Conservation (phyloP, 441 rosid species). For the Sinapis alba region DNA sequence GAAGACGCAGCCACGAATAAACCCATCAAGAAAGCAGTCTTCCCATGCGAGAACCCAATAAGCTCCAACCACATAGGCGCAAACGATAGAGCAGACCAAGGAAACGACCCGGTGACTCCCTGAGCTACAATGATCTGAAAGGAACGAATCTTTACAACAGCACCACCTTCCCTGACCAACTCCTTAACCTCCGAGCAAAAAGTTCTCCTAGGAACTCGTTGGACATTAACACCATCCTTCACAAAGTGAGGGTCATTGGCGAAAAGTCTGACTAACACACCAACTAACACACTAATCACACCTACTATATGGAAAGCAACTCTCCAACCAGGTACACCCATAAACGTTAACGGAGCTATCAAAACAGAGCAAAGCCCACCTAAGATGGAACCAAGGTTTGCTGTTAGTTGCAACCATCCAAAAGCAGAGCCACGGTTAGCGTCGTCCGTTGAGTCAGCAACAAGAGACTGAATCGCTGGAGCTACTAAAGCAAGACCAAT, state of each 20-base stretch:
- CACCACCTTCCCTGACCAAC: constrained; percentile 56
- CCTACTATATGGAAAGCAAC: constrained; percentile 81
- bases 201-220: constrained; percentile 45
- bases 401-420: constrained; percentile 81
- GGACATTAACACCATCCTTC: constrained; percentile 38
- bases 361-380: constrained; percentile 72
- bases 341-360: constrained; percentile 65
- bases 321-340: constrained; percentile 90
- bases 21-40: constrained; percentile 64
- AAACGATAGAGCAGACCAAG: constrained; percentile 87
- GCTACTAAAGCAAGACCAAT: constrained; percentile 68
- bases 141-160: constrained; percentile 58
- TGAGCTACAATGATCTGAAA: constrained; percentile 90
- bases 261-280: constrained; percentile 60
- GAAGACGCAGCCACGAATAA: constrained; percentile 67
- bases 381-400: constrained; percentile 66
- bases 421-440: constrained; percentile 79
- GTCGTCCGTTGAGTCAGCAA: constrained; percentile 79
- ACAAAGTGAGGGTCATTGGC: constrained; percentile 73
- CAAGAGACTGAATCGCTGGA: constrained; percentile 76
- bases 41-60: constrained; percentile 69
- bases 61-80: constrained; percentile 92
- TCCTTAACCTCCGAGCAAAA: constrained; percentile 59
- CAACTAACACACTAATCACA: constrained; percentile 64
- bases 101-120: constrained; percentile 77